Conservation (phyloP, 1,284 basidiomycete species). For the Sanguinoderma infundibulare region DNA sequence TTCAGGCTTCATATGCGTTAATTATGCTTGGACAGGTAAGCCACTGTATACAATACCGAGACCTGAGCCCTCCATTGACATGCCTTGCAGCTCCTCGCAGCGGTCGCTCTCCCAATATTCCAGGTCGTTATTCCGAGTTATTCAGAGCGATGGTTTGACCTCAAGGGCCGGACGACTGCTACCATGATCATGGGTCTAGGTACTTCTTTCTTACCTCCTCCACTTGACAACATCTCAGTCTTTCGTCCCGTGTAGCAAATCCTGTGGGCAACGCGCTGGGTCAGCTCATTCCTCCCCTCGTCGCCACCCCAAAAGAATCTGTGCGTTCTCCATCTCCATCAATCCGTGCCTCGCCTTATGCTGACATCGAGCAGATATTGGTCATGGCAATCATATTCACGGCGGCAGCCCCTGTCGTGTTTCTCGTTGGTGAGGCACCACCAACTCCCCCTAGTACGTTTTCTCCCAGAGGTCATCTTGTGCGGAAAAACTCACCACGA, state of each 20-base stretch:
- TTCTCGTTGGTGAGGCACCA: constrained; percentile 49
- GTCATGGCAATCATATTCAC: constrained; percentile 74
- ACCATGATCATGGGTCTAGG: constrained; percentile 81
- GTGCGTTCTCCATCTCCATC: constrained; percentile 29
- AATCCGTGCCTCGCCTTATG: neutral
- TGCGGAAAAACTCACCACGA: neutral
- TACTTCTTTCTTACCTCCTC: constrained; percentile 29
- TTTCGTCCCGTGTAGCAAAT: constrained; percentile 33
- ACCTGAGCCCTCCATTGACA: too few relatives aligned
- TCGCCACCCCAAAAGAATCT: constrained; percentile 57
- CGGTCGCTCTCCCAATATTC: constrained; percentile 66
- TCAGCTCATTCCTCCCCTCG: constrained; percentile 71
- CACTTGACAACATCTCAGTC: neutral
- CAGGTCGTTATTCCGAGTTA: constrained; percentile 73
- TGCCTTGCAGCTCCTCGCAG: constrained; percentile 50
- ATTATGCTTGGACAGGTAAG: constrained; percentile 72
- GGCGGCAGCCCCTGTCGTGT: constrained; percentile 54
- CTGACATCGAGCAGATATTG: constrained; percentile 54
- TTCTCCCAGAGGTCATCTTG: neutral
- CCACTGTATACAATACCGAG: neutral
- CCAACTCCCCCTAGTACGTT: constrained; percentile 76
- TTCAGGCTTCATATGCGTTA: constrained; percentile 56
- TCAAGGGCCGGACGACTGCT: constrained; percentile 73
- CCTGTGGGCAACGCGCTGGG: constrained; percentile 56
- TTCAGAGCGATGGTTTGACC: constrained; percentile 80